Conservation (phyloP, 2,329 filamentous ascomycete species). For the Colletotrichum filicis region DNA sequence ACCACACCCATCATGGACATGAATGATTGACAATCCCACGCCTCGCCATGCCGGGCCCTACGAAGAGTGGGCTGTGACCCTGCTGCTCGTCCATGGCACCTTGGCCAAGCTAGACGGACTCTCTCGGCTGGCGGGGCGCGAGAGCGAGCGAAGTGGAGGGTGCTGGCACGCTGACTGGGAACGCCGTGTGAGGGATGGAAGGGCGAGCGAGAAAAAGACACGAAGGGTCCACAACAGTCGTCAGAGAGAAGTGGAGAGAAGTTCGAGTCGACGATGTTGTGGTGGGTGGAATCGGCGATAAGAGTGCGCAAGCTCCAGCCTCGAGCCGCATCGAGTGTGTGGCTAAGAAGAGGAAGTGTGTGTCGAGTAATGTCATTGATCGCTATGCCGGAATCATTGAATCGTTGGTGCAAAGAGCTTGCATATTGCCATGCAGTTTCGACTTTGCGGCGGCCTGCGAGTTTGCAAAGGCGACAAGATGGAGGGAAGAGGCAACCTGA, state of each 20-base stretch:
- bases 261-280: conserved; percentile 12
- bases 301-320: background rate
- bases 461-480: background rate
- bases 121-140: conserved; percentile 8
- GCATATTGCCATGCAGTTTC: too few species aligned
- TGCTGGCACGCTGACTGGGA: too few species aligned
- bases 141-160: background rate
- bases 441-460: too few species aligned
- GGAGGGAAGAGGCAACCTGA: background rate
- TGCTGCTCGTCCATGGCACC: background rate
- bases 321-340: background rate
- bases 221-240: conserved; percentile 29
- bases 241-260: conserved; percentile 33
- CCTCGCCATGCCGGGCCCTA: background rate
- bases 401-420: background rate
- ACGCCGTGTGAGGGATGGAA: background rate
- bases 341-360: background rate
- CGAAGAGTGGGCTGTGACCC: background rate
- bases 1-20: conserved; percentile 2
- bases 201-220: conserved; percentile 12
- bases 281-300: conserved; percentile 18
- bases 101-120: conserved; percentile 10
- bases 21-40: conserved; percentile 5
- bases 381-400: too few species aligned
- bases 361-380: too few species aligned